A percentile compares a stretch with the other conserved stretches of the same genome.
phyloP scores from a whole-genome alignment of 2,329 filamentous ascomycete genomes.

The Coniochaeta prunicola region DNA sequence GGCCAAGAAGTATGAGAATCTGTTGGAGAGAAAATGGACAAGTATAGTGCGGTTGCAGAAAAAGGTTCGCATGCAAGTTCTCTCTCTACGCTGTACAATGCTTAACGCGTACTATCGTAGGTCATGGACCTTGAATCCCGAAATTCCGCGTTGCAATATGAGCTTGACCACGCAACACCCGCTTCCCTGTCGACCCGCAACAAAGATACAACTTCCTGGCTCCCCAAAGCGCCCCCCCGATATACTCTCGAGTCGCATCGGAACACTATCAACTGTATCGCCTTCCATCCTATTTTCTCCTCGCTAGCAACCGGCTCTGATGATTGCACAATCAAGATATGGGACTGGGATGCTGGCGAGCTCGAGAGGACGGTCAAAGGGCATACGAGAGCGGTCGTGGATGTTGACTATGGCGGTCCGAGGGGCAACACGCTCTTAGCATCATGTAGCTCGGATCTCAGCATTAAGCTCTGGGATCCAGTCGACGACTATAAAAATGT shows the following conservation, averaged over 20 bases:
- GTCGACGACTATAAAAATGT: slow-evolving; percentile 93
- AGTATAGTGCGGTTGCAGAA: slow-evolving; percentile 91
- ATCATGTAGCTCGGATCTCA: slow-evolving; percentile 81
- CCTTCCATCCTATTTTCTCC: slow-evolving; percentile 91
- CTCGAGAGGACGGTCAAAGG: slow-evolving; percentile 86
- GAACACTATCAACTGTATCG: slow-evolving; percentile 74
- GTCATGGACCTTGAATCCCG: slow-evolving; percentile 89
- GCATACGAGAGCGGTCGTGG: slow-evolving; percentile 80
- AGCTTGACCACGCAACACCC: slow-evolving; percentile 76
- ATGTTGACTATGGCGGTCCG: slow-evolving; percentile 85
- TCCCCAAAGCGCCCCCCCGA: slow-evolving; percentile 71
- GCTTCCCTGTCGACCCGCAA: slow-evolving; percentile 64
- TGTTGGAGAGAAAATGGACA: slow-evolving; percentile 98
- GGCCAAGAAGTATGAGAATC: slow-evolving; percentile 86
- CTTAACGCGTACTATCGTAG: slow-evolving; percentile 32
- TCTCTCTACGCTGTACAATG: not conserved
- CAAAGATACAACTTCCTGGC: slow-evolving; percentile 73
- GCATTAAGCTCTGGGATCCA: slow-evolving; percentile 93
- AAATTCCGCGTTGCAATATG: slow-evolving; percentile 65
- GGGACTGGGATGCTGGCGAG: slow-evolving; percentile 94
- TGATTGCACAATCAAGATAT: slow-evolving; percentile 91
- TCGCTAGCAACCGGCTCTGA: slow-evolving; percentile 89
- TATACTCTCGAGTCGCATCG: slow-evolving; percentile 81
- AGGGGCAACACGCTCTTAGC: slow-evolving; percentile 70
- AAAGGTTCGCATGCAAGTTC: slow-evolving; percentile 51